phyloP scores from a whole-genome alignment of 108 stramenopile genomes.

The Cyclotella distinguenda region DNA sequence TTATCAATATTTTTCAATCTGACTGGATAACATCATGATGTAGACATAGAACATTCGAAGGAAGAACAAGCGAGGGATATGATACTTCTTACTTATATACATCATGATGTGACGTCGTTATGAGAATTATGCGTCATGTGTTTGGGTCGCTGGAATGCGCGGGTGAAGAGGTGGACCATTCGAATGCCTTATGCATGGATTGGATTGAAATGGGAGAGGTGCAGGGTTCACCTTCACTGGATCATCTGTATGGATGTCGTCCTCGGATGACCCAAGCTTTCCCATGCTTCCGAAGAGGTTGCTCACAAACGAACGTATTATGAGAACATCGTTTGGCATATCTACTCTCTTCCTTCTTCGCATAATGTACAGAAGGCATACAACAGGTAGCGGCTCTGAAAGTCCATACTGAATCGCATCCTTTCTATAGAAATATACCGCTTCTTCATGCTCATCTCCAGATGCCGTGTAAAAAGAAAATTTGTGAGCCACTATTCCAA shows the following conservation, averaged over 20 bases:
- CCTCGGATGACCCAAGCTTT: constrained; percentile 17
- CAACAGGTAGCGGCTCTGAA: constrained; percentile 34
- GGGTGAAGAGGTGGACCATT: not conserved
- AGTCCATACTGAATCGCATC: constrained; percentile 25
- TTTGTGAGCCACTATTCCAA: constrained; percentile 29
- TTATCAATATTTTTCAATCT: too few relatives aligned
- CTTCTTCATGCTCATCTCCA: not conserved
- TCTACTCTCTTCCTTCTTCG: constrained; percentile 33
- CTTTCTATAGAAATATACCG: constrained; percentile 12
- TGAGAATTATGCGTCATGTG: too few relatives aligned
- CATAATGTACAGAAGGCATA: constrained; percentile 40
- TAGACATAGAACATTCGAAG: too few relatives aligned
- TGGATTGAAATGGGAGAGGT: constrained; percentile 29
- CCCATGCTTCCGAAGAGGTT: constrained; percentile 40
- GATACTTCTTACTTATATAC: too few relatives aligned
- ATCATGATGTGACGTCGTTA: too few relatives aligned
- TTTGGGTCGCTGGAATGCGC: too few relatives aligned
- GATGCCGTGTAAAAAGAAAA: constrained; percentile 9
- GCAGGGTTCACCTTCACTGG: constrained; percentile 1
- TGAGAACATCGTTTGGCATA: constrained; percentile 24
- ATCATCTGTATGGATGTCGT: constrained; percentile 3
- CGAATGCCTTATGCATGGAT: constrained; percentile 19
- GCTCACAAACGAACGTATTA: constrained; percentile 37
- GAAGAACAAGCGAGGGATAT: too few relatives aligned
- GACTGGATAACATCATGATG: too few relatives aligned